Conservation (phyloP, 768 basidiomycete genomes). For the Kwoniella dendrophila region DNA sequence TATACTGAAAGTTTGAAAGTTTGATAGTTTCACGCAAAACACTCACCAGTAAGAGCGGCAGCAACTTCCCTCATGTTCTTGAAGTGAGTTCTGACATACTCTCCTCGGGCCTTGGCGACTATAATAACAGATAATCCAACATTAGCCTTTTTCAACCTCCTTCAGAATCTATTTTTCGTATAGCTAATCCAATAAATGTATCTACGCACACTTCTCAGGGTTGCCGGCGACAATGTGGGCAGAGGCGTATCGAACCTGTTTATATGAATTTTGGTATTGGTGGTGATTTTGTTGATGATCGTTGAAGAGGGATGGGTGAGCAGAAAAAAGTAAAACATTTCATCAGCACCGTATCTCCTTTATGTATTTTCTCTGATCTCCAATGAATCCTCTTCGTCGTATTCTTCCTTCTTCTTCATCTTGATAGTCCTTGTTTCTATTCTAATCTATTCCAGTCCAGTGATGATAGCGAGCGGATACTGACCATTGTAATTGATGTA, state of each 20-base stretch:
- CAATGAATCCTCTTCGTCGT: not conserved
- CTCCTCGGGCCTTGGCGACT: constrained; percentile 91
- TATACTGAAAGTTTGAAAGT: too few species aligned
- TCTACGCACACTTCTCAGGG: constrained; percentile 86
- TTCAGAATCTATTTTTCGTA: constrained; percentile 1
- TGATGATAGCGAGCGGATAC: not conserved
- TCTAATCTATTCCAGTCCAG: too few species aligned
- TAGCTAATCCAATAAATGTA: not conserved
- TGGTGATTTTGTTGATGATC: not conserved
- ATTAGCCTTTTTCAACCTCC: constrained; percentile 17
- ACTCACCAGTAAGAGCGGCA: constrained; percentile 82
- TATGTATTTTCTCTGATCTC: too few species aligned
- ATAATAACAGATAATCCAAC: constrained; percentile 6
- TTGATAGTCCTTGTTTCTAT: too few species aligned
- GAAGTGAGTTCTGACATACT: constrained; percentile 99
- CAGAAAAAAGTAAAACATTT: not conserved
- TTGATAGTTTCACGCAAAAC: not conserved
- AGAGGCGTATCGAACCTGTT: constrained; percentile 83
- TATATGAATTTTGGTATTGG: not conserved
- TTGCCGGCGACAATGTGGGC: constrained; percentile 76
- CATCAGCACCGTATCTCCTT: constrained; percentile 18
- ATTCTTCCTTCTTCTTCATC: not conserved
- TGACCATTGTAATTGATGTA: constrained; percentile 25
- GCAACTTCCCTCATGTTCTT: constrained; percentile 99
- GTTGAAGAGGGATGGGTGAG: not conserved